Conservation (phyloP, 2,329 filamentous ascomycete genomes). For the Phoma herbarum region DNA sequence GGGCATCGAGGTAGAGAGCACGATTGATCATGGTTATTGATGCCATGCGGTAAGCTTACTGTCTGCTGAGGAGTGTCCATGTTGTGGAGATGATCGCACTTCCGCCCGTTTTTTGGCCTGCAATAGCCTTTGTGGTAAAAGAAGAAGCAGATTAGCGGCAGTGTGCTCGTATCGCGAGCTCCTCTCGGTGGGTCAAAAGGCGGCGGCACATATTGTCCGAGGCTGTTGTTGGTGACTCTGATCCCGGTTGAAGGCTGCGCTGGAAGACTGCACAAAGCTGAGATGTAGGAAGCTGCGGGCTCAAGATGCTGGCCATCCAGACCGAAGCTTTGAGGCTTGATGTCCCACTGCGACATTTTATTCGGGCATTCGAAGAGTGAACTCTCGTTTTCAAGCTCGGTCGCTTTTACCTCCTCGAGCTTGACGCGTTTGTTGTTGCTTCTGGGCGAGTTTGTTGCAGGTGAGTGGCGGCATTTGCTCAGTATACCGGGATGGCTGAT, state of each 20-base stretch:
- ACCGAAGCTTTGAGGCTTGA: background rate
- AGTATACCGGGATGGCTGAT: conserved; percentile 32
- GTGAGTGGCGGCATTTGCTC: conserved; percentile 16
- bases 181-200: conserved; percentile 11
- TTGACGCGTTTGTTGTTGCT: conserved; percentile 5
- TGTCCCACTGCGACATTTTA: conserved; percentile 3
- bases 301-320: background rate
- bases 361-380: conserved; percentile 4
- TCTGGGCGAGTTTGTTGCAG: background rate
- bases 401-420: background rate
- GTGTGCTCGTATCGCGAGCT: background rate
- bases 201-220: background rate
- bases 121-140: conserved; percentile 38
- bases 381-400: conserved; percentile 1
- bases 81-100: conserved; percentile 28
- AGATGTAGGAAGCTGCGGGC: background rate
- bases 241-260: background rate
- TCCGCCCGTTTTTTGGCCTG: conserved; percentile 12
- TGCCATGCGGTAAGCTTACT: conserved; percentile 23
- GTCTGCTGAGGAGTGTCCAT: conserved; percentile 8
- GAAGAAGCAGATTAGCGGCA: conserved; percentile 30
- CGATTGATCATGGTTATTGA: conserved; percentile 7
- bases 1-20: conserved; percentile 32
- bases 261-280: background rate
- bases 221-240: background rate